Conservation (phyloP, 2,329 filamentous ascomycete species). For the Paecilomyces sp. region DNA sequence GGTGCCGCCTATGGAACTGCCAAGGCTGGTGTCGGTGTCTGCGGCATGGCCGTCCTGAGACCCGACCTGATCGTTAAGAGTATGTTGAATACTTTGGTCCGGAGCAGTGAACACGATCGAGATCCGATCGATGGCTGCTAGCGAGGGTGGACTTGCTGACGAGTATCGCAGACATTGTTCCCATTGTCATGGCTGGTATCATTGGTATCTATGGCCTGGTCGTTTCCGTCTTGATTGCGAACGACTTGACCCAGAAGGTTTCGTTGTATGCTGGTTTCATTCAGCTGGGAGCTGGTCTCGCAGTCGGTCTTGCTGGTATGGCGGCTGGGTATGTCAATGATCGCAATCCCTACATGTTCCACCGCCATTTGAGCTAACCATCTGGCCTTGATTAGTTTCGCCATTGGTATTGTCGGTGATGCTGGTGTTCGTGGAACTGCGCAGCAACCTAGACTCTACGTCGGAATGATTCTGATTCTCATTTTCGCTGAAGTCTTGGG, state of each 20-base stretch:
- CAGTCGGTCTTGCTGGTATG: constrained; percentile 74
- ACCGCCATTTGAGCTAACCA: constrained; percentile 7
- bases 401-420: constrained; percentile 72
- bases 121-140: constrained; percentile 7
- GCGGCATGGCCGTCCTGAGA: constrained; percentile 94
- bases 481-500: constrained; percentile 99
- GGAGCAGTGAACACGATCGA: background rate
- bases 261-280: constrained; percentile 78
- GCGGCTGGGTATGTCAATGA: constrained; percentile 53
- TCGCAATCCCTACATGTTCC: background rate
- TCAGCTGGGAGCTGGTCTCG: constrained; percentile 74
- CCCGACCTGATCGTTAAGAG: constrained; percentile 99
- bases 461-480: constrained; percentile 97
- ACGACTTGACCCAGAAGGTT: constrained; percentile 64
- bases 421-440: constrained; percentile 47
- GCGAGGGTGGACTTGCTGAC: constrained; percentile 9
- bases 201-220: constrained; percentile 97
- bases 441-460: constrained; percentile 61
- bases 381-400: constrained; percentile 49
- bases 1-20: constrained; percentile 97
- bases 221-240: constrained; percentile 80
- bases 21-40: constrained; percentile 98
- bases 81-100: constrained; percentile 46
- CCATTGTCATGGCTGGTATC: constrained; percentile 99
- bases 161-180: constrained; percentile 73